Percentiles rank a stretch among this genome's conserved stretches.
Conservation (phyloP, 2,329 filamentous ascomycete genomes). For the Verruconis gallopava region DNA sequence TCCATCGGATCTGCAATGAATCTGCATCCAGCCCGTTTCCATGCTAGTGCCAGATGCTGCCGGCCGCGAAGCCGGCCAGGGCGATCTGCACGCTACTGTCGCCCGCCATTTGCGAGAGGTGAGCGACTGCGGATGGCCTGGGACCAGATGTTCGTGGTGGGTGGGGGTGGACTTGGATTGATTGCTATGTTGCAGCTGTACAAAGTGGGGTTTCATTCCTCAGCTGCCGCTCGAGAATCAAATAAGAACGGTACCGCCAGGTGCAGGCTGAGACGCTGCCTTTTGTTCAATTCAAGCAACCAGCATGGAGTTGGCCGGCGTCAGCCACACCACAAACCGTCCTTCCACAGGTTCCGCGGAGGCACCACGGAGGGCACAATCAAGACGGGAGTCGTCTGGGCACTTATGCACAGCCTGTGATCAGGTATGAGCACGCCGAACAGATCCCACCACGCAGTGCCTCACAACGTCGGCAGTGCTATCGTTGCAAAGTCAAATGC, state of each 20-base stretch:
- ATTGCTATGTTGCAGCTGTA: too few relatives aligned
- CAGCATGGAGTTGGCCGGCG: too few relatives aligned
- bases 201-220: neutral
- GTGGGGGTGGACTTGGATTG: too few relatives aligned
- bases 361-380: neutral
- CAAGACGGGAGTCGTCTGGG: conserved; percentile 7
- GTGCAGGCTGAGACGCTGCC: neutral
- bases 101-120: neutral
- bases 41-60: too few relatives aligned
- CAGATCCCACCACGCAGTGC: neutral
- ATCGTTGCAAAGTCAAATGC: conserved; percentile 8
- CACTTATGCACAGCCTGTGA: conserved; percentile 9
- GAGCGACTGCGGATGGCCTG: neutral
- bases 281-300: neutral
- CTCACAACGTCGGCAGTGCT: conserved; percentile 2
- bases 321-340: too few relatives aligned
- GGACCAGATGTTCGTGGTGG: too few relatives aligned
- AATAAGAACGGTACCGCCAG: neutral
- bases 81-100: neutral
- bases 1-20: too few relatives aligned
- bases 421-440: neutral
- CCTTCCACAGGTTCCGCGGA: neutral
- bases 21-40: too few relatives aligned
- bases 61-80: neutral
- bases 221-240: neutral